These are phyloP conservation scores for Juglanconis oblonga DNA, from an alignment of 2,329 filamentous ascomycete genomes.

Conservation along the genomic window DNA sequence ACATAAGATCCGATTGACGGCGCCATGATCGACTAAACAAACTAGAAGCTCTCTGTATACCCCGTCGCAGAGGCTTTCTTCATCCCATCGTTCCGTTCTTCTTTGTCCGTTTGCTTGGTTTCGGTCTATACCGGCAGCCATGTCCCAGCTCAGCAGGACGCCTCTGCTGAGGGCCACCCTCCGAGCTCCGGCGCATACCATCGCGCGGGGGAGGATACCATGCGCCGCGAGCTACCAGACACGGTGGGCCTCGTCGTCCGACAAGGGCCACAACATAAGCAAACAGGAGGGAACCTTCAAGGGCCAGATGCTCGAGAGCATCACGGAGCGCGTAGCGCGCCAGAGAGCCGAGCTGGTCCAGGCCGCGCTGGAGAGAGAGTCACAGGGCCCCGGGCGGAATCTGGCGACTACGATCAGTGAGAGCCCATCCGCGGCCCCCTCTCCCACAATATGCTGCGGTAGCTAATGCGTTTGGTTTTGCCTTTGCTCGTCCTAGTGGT, in stretches of 20 bases:
- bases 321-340: slow-evolving; percentile 44
- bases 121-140: background rate
- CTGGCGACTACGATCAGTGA: slow-evolving; percentile 47
- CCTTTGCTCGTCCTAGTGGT: slow-evolving; percentile 39
- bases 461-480: slow-evolving; percentile 5
- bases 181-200: background rate
- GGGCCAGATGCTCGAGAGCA: slow-evolving; percentile 54
- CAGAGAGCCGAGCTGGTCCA: slow-evolving; percentile 46
- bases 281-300: slow-evolving; percentile 37
- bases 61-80: background rate
- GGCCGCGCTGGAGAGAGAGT: slow-evolving; percentile 37
- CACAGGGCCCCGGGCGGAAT: slow-evolving; percentile 36
- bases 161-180: slow-evolving; percentile 8
- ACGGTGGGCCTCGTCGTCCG: slow-evolving; percentile 16
- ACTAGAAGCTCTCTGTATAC: background rate
- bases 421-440: background rate
- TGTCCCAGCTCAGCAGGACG: slow-evolving; percentile 19
- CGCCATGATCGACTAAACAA: background rate
- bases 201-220: slow-evolving; percentile 2
- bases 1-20: background rate
- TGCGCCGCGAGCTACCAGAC: background rate
- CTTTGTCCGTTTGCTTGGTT: background rate
- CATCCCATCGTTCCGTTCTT: background rate
- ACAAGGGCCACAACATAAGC: slow-evolving; percentile 1
- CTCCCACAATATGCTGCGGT: background rate